A percentile compares a stretch with the other conserved stretches of the same genome.
These are phyloP conservation scores for Phaeoacremonium minimum DNA, from an alignment of 2,329 filamentous ascomycete species.

Conservation along the genomic window DNA sequence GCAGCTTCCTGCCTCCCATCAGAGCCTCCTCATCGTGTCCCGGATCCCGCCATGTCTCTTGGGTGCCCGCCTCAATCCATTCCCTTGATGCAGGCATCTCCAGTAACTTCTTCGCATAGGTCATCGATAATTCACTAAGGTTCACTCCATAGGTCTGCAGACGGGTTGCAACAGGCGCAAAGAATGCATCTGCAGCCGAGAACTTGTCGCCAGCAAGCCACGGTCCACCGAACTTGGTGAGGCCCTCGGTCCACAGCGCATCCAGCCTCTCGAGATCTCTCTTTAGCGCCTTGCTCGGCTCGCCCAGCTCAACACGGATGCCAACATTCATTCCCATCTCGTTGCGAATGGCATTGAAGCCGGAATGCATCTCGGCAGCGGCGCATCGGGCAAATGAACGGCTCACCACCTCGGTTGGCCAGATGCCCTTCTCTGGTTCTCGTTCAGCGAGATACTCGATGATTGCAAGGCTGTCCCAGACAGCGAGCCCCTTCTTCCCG, in stretches of 20 bases:
- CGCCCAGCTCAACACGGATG: conserved; percentile 26
- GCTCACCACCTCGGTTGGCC: conserved; percentile 31
- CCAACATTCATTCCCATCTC: conserved; percentile 38
- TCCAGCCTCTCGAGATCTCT: conserved; percentile 29
- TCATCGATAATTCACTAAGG: conserved; percentile 20
- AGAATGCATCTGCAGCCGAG: conserved; percentile 34
- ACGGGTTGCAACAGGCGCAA: conserved; percentile 33
- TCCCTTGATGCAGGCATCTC: conserved; percentile 27
- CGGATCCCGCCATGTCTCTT: conserved; percentile 30
- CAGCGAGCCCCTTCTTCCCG: conserved; percentile 16
- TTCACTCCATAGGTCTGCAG: conserved; percentile 29
- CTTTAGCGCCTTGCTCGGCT: conserved; percentile 21
- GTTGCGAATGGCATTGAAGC: conserved; percentile 33
- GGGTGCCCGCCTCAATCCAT: conserved; percentile 31
- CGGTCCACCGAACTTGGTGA: conserved; percentile 33
- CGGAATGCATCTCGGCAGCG: conserved; percentile 41
- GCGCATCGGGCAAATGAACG: conserved; percentile 38
- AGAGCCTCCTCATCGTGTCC: conserved; percentile 29
- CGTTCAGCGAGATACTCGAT: conserved; percentile 40
- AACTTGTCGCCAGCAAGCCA: conserved; percentile 33
- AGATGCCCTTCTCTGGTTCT: conserved; percentile 28
- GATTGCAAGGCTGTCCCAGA: conserved; percentile 46
- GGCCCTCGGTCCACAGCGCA: conserved; percentile 30
- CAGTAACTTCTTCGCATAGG: conserved; percentile 28
- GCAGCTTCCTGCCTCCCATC: conserved; percentile 22